Evolutionary conservation across 495 filamentous ascomycete species (phyloP).

Genomic region (Eremomyces bilateralis): DNA sequence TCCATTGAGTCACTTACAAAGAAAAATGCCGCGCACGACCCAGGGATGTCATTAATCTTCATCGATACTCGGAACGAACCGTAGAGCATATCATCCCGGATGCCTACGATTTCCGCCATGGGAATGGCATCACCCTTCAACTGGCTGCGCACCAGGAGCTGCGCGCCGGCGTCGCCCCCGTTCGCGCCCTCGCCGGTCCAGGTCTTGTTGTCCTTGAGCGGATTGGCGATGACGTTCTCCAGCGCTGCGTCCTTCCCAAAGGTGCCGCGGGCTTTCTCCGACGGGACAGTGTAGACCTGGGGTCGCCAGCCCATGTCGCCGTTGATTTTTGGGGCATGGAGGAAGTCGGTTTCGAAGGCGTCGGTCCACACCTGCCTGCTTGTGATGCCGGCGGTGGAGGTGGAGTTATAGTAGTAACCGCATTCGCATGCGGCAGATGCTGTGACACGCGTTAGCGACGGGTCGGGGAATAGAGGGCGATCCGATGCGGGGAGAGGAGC

Average conservation of each 20-base stretch:
- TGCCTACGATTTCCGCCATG: constrained; percentile 36
- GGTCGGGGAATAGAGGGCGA: no score
- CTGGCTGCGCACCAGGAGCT: constrained; percentile 31
- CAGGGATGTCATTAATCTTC: constrained; percentile 31
- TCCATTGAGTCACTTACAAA: constrained; percentile 29
- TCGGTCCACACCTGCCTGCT: constrained; percentile 44
- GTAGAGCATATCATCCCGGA: constrained; percentile 34
- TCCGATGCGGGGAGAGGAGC: no score
- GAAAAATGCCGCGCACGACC: constrained; percentile 60
- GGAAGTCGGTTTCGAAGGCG: constrained; percentile 45
- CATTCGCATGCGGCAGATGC: constrained; percentile 55
- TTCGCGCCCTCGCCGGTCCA: constrained; percentile 21
- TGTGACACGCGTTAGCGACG: no score
- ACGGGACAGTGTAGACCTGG: constrained; percentile 40
- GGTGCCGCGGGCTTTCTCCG: constrained; percentile 28
- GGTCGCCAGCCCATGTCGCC: constrained; percentile 30
- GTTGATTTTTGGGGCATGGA: constrained; percentile 25
- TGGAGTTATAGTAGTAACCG: constrained; percentile 34
- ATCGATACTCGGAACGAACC: constrained; percentile 47
- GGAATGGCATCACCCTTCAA: constrained; percentile 29
- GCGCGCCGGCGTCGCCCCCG: constrained; percentile 32
- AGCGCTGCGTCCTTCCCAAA: constrained; percentile 39
- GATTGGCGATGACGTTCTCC: constrained; percentile 33
- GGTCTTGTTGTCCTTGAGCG: constrained; percentile 18
- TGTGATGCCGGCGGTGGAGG: constrained; percentile 10